A percentile compares a stretch with the other conserved stretches of the same genome.
phyloP scores from a whole-genome alignment of 495 filamentous ascomycete genomes.

The Bacidia gigantensis region DNA sequence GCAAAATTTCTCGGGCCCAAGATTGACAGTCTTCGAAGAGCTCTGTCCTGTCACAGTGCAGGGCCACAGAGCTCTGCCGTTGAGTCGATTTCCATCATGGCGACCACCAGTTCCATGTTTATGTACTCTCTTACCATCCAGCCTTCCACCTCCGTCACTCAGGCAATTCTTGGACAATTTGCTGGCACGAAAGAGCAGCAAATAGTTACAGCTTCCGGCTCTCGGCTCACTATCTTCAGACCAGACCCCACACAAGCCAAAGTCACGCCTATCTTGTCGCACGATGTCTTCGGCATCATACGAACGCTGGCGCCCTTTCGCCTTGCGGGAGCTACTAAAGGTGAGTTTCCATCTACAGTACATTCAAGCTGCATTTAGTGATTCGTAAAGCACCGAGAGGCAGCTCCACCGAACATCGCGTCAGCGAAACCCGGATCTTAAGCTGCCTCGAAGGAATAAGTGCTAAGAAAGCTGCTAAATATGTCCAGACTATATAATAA shows the following conservation, averaged over 20 bases:
- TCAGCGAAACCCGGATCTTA: conserved; percentile 6
- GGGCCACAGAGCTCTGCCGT: not conserved
- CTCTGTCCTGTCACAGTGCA: not conserved
- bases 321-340: conserved; percentile 86
- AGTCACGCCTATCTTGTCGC: conserved; percentile 68
- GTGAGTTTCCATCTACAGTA: conserved; percentile 47
- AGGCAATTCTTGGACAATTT: conserved; percentile 88
- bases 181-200: conserved; percentile 91
- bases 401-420: conserved; percentile 29
- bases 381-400: conserved; percentile 63
- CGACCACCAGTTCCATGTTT: conserved; percentile 93
- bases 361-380: conserved; percentile 74
- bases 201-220: conserved; percentile 87
- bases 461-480: conserved; percentile 46
- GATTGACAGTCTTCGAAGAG: not conserved
- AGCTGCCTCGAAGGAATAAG: conserved; percentile 21
- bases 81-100: conserved; percentile 51
- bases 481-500: conserved; percentile 79
- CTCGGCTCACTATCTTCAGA: conserved; percentile 72
- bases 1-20: not conserved
- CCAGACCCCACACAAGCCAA: conserved; percentile 77
- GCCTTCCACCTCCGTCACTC: conserved; percentile 72
- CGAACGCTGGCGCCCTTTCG: conserved; percentile 75
- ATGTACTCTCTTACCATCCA: conserved; percentile 93
- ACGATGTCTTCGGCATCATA: conserved; percentile 94